These are phyloP conservation scores for Diospyros kaki DNA, from an alignment of 148 eudicot genomes.

Conservation along the genomic window DNA sequence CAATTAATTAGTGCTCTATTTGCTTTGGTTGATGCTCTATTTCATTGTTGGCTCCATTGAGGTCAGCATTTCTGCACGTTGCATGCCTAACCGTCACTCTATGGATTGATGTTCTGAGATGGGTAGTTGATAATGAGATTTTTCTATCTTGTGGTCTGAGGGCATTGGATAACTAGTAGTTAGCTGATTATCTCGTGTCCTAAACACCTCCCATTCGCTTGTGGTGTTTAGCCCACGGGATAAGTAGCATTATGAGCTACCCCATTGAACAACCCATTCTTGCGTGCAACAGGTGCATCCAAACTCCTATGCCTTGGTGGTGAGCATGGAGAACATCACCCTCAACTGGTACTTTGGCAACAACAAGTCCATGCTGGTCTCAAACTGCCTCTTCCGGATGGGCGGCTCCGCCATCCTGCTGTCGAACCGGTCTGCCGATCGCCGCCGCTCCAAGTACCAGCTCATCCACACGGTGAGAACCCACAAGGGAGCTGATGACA, in stretches of 20 bases:
- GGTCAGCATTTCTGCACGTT: background rate
- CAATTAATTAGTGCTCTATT: background rate
- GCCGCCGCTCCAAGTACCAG: slow-evolving; percentile 31
- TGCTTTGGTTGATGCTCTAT: background rate
- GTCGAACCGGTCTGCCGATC: slow-evolving; percentile 34
- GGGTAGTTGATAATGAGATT: too few relatives aligned
- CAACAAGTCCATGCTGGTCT: slow-evolving; percentile 32
- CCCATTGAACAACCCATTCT: background rate
- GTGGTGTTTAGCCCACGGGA: too few relatives aligned
- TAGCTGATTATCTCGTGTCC: too few relatives aligned
- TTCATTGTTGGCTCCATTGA: background rate
- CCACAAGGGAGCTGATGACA: slow-evolving; percentile 34
- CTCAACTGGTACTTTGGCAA: slow-evolving; percentile 32
- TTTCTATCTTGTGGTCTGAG: too few relatives aligned
- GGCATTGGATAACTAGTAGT: too few relatives aligned
- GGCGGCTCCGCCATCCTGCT: slow-evolving; percentile 42
- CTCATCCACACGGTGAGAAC: slow-evolving; percentile 35
- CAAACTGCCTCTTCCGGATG: slow-evolving; percentile 45
- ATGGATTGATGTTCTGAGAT: too few relatives aligned
- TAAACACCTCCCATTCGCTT: too few relatives aligned
- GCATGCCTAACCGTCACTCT: too few relatives aligned
- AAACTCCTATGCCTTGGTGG: slow-evolving; percentile 36
- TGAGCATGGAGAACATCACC: slow-evolving; percentile 31
- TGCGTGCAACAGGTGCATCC: slow-evolving; percentile 28
- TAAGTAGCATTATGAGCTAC: too few relatives aligned